These are phyloP conservation scores for Zymoseptoria brevis DNA, from an alignment of 2,329 filamentous ascomycete species.

Conservation along the genomic window DNA sequence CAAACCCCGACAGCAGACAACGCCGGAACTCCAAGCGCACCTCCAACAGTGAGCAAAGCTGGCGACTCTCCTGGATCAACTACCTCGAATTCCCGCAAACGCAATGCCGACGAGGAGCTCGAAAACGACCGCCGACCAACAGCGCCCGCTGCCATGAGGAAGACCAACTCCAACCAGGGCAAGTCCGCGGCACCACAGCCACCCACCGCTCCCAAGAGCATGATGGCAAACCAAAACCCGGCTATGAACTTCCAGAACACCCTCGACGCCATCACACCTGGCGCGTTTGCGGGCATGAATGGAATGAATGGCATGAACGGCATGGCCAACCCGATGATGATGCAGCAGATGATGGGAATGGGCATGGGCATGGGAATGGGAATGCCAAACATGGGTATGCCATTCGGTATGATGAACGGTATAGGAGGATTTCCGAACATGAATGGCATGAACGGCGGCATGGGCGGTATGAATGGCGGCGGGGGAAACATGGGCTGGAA, in stretches of 20 bases:
- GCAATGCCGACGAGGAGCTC: conserved; percentile 65
- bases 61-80: conserved; percentile 26
- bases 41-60: conserved; percentile 25
- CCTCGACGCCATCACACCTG: conserved; percentile 37
- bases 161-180: conserved; percentile 28
- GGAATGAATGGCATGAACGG: conserved; percentile 24
- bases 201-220: conserved; percentile 17
- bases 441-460: conserved; percentile 3
- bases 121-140: conserved; percentile 37
- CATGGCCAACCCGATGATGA: conserved; percentile 11
- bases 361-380: conserved; percentile 4
- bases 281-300: conserved; percentile 28
- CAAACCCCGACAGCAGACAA: conserved; percentile 13
- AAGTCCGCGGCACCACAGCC: conserved; percentile 25
- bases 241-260: conserved; percentile 38
- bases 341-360: conserved; percentile 10
- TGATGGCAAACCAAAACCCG: conserved; percentile 36
- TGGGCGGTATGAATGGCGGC: conserved; percentile 14
- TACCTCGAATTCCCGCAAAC: conserved; percentile 59
- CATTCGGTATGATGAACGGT: not conserved
- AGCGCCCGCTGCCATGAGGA: conserved; percentile 40
- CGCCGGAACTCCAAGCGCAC: conserved; percentile 9
- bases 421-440: not conserved
- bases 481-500: conserved; percentile 27
- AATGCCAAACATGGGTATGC: conserved; percentile 1